phyloP scores from a whole-genome alignment of 176 grass and related monocot genomes.

The Zea luxurians region DNA sequence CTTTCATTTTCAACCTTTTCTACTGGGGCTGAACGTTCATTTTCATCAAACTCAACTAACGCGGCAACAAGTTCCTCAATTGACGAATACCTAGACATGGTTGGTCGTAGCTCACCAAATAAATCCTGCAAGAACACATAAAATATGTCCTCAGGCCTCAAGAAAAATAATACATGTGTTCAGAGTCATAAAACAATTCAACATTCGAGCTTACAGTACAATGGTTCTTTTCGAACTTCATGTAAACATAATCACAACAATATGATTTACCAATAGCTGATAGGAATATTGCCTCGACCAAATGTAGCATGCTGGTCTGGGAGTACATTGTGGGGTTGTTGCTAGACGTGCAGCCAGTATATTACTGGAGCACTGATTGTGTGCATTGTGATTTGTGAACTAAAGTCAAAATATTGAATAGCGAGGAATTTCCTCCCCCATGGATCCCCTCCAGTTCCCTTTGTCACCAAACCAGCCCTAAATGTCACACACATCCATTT shows the following conservation, averaged over 20 bases:
- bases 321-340: slow-evolving; percentile 3
- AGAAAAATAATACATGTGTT: not conserved
- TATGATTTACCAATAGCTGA: not conserved
- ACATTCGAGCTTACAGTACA: not conserved
- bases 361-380: not conserved
- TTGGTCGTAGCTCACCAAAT: slow-evolving; percentile 71
- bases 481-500: not conserved
- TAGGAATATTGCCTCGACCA: slow-evolving; percentile 5
- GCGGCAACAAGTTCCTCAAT: slow-evolving; percentile 81
- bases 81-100: slow-evolving; percentile 88
- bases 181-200: slow-evolving; percentile 22
- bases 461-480: not conserved
- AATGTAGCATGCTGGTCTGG: not conserved
- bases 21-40: slow-evolving; percentile 52
- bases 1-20: slow-evolving; percentile 64
- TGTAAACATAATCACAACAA: slow-evolving; percentile 29
- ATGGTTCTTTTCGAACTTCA: not conserved
- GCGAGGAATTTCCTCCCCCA: too few relatives aligned
- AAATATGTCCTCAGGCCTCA: slow-evolving; percentile 22
- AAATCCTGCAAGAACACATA: slow-evolving; percentile 72
- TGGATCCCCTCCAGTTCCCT: too few relatives aligned
- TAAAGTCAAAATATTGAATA: not conserved
- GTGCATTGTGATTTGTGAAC: not conserved
- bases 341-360: not conserved
- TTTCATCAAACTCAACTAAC: slow-evolving; percentile 82